Evolutionary conservation across 805 yeast genomes (phyloP).

Genomic region (Pichia paraexigua): DNA sequence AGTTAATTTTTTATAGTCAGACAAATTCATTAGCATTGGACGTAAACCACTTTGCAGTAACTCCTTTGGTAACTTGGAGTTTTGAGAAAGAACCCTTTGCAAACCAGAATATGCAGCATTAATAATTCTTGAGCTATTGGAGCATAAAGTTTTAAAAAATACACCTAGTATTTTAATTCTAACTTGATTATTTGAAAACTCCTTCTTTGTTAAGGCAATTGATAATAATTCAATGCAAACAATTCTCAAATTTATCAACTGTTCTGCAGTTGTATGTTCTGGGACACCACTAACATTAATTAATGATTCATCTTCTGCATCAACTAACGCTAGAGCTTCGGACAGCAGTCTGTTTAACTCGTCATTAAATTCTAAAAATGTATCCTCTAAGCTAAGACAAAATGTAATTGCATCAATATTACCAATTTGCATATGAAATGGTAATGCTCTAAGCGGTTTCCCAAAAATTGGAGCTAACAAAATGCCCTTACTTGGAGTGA

Average conservation of each 20-base stretch:
- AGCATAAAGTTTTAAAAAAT: slow-evolving; percentile 86
- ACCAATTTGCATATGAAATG: slow-evolving; percentile 98
- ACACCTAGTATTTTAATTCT: slow-evolving; percentile 85
- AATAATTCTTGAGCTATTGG: slow-evolving; percentile 76
- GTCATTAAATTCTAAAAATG: slow-evolving; percentile 81
- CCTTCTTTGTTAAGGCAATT: slow-evolving; percentile 76
- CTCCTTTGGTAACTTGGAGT: slow-evolving; percentile 87
- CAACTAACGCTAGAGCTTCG: slow-evolving; percentile 91
- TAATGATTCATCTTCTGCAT: slow-evolving; percentile 94
- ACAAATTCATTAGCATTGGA: slow-evolving; percentile 91
- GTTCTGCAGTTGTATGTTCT: slow-evolving; percentile 84
- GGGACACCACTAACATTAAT: slow-evolving; percentile 79
- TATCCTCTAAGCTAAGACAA: slow-evolving; percentile 71
- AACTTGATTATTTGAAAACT: slow-evolving; percentile 59
- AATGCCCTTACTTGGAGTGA: slow-evolving; percentile 76
- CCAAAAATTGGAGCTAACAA: slow-evolving; percentile 91
- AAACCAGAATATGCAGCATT: slow-evolving; percentile 91
- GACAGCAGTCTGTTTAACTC: slow-evolving; percentile 76
- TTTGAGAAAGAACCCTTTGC: slow-evolving; percentile 73
- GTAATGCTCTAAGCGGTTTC: slow-evolving; percentile 91
- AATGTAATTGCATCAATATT: slow-evolving; percentile 95
- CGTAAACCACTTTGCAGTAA: slow-evolving; percentile 88
- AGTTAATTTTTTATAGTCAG: slow-evolving; percentile 86
- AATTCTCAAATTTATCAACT: slow-evolving; percentile 76
- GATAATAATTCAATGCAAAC: slow-evolving; percentile 83